These are phyloP conservation scores for Oidiodendron maius DNA, from an alignment of 495 filamentous ascomycete species.

Conservation along the genomic window DNA sequence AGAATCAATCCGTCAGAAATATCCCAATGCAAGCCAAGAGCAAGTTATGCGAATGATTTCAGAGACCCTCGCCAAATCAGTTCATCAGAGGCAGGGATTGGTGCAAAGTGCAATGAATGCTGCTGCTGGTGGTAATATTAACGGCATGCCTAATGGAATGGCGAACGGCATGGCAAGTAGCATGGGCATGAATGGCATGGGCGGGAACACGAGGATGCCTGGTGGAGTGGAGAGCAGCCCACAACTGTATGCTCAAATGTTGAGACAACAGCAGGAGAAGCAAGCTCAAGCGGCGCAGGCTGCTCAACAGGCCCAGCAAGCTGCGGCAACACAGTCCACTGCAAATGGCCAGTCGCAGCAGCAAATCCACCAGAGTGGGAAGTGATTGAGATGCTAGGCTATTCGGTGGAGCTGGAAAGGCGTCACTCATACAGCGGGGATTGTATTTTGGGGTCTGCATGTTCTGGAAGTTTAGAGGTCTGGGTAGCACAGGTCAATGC, in stretches of 20 bases:
- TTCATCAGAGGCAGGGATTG: constrained; percentile 34
- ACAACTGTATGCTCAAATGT: constrained; percentile 68
- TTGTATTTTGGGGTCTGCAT: too few species aligned
- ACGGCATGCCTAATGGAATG: constrained; percentile 24
- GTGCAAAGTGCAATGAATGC: constrained; percentile 56
- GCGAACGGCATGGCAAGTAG: constrained; percentile 14
- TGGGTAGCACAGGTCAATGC: too few species aligned
- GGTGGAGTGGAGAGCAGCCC: constrained; percentile 42
- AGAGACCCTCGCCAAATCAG: constrained; percentile 39
- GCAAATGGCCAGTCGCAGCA: not conserved
- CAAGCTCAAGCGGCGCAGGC: not conserved
- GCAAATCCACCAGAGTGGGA: constrained; percentile 9
- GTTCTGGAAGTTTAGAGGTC: too few species aligned
- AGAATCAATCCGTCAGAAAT: constrained; percentile 28
- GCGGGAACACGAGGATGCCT: constrained; percentile 33
- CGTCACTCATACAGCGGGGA: too few species aligned
- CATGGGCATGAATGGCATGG: constrained; percentile 26
- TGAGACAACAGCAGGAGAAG: constrained; percentile 58
- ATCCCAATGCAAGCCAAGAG: constrained; percentile 53
- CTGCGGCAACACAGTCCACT: not conserved
- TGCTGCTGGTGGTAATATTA: constrained; percentile 31
- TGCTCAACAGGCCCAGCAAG: not conserved
- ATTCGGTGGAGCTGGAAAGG: too few species aligned
- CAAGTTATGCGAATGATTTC: constrained; percentile 55
- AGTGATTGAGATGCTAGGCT: constrained; percentile 11